A percentile compares a stretch with the other conserved stretches of the same genome.
Conservation (phyloP, 805 yeast species). For the Kodamaea leandrae region DNA sequence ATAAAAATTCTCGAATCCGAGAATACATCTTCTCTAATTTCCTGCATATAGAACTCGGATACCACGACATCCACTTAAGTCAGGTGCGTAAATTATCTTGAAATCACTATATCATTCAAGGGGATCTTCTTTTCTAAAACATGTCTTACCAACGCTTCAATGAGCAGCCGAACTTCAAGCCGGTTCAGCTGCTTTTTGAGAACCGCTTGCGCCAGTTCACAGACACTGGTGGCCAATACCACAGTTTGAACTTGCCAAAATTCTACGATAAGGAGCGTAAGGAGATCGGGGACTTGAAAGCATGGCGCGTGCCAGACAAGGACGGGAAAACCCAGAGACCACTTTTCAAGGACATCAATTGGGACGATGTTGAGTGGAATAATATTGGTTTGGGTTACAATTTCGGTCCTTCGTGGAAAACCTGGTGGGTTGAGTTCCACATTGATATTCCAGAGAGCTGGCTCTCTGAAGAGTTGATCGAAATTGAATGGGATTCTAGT, state of each 20-base stretch:
- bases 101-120: too few relatives aligned
- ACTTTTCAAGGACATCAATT: conserved; percentile 53
- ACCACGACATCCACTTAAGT: too few relatives aligned
- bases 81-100: too few relatives aligned
- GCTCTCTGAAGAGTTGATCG: conserved; percentile 50
- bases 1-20: too few relatives aligned
- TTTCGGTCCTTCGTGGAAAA: conserved; percentile 96
- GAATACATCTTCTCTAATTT: too few relatives aligned
- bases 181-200: conserved; percentile 70
- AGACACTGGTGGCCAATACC: conserved; percentile 70
- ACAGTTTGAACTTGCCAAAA: conserved; percentile 70
- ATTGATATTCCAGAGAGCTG: conserved; percentile 64
- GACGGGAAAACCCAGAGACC: conserved; percentile 56
- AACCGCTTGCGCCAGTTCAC: conserved; percentile 74
- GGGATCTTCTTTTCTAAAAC: too few relatives aligned
- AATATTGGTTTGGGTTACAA: conserved; percentile 65
- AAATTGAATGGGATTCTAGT: conserved; percentile 80
- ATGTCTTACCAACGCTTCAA: conserved; percentile 15
- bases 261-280: conserved; percentile 66
- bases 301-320: conserved; percentile 65
- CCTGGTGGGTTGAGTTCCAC: conserved; percentile 84
- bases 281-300: conserved; percentile 50
- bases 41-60: too few relatives aligned
- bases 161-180: conserved; percentile 65
- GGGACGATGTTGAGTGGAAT: conserved; percentile 46